Evolutionary conservation across 2,329 filamentous ascomycete genomes (phyloP).

Genomic region (Chrysoporthe puriensis): DNA sequence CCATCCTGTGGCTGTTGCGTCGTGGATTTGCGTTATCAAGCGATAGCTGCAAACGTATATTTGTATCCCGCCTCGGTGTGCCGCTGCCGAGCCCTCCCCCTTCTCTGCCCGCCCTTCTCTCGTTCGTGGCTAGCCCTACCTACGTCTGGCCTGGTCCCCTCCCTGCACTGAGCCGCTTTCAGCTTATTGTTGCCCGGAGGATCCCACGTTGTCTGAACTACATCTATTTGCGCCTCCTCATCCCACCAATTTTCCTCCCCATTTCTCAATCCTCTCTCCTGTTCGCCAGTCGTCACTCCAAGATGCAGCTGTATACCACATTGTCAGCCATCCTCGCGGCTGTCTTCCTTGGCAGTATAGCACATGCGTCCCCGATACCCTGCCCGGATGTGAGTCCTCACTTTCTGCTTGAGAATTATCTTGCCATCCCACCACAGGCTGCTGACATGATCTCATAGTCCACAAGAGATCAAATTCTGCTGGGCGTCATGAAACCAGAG

Average conservation of each 20-base stretch:
- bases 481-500: slow-evolving; percentile 24
- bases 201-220: slow-evolving; percentile 1
- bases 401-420: neutral
- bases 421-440: neutral
- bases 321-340: slow-evolving; percentile 22
- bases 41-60: slow-evolving; percentile 5
- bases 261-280: neutral
- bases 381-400: slow-evolving; percentile 28
- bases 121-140: neutral
- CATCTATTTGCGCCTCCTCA: neutral
- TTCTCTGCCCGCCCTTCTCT: slow-evolving; percentile 8
- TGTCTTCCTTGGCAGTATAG: slow-evolving; percentile 22
- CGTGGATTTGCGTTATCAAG: neutral
- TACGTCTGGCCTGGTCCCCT: neutral
- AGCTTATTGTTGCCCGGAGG: slow-evolving; percentile 3
- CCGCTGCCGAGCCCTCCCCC: neutral
- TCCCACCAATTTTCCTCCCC: neutral
- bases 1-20: neutral
- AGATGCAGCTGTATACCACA: slow-evolving; percentile 22
- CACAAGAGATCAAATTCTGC: slow-evolving; percentile 26
- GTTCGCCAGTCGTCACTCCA: neutral
- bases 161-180: slow-evolving; percentile 8
- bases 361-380: slow-evolving; percentile 23
- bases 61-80: neutral
- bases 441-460: slow-evolving; percentile 9